Base-by-base conservation (phyloP, 2,329 filamentous ascomycete genomes). In the Aspergillus sp. region DNA sequence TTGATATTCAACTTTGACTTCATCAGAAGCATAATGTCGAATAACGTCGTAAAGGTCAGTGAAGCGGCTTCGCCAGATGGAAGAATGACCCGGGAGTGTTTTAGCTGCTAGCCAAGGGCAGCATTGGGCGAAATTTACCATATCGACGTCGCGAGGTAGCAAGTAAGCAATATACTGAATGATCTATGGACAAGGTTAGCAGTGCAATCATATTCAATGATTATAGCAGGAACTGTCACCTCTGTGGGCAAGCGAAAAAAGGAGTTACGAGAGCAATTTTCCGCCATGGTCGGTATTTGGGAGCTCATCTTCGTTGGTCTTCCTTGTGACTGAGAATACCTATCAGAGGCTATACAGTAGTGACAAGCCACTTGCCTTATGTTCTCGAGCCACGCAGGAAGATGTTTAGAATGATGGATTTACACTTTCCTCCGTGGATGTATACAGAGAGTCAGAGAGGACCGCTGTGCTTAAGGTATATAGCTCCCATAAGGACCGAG, bases 31-130 rank as follows among this genome's bases (percentile, higher is more conserved):
- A 39, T 60, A 62, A 11, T 69, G 59, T 0, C 52, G 41, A 1
- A 69, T 69, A 11, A 71, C 54, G 49, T 79, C 77, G 53, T 77
- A 80, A 30, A 62, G 54, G 4, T 68, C 64, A 7, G 64, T 51
- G 59, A 78, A 79, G 3, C 72, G 66, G 32, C 50, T 30, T 19
- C 71, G 63, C 77, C 76, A 80, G 25, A 78, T 62, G 0, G 66
- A 63, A 0, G 75, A 75, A 2, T 70, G 55, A 1, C 65, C 47
- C 1, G 69, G 68, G 7, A 74, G 58, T 15, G 77, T 66, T 11
- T 65, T 61, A 0, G 54, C 49, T 5, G 66, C 65, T 8, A 76
- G 58, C 6, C 58, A 66, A 7, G 60, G 64, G 60, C 73, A 73
- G 23, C 70, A 66, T 10, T 60, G 62, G 19, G 68, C 64, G 38